Percentiles rank a stretch among this genome's conserved stretches.
These are phyloP conservation scores for Ceratobasidium sp. DNA, from an alignment of 1,284 basidiomycete species.

Conservation along the genomic window DNA sequence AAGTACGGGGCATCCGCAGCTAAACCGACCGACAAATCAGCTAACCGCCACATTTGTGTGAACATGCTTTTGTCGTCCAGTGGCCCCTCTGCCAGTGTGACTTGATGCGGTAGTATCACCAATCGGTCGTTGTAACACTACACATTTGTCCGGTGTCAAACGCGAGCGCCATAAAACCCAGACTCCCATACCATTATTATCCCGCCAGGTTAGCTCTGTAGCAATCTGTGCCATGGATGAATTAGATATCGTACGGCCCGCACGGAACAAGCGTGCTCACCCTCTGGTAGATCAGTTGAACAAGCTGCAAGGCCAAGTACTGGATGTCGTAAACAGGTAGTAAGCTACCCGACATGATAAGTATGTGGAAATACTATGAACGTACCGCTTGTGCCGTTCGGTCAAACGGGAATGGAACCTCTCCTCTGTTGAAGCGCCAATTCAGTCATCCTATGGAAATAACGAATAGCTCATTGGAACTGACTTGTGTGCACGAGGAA, in stretches of 20 bases:
- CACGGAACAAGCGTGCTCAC: background rate
- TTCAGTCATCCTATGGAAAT: too few relatives aligned
- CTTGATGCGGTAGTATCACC: background rate
- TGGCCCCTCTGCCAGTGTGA: background rate
- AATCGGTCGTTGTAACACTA: constrained; percentile 5
- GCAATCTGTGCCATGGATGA: background rate
- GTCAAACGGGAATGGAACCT: too few relatives aligned
- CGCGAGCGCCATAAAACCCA: background rate
- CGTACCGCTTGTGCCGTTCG: too few relatives aligned
- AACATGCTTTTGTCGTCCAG: background rate
- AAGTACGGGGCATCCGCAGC: constrained; percentile 7
- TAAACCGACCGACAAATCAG: too few relatives aligned
- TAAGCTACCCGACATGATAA: too few relatives aligned
- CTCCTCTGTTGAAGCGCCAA: too few relatives aligned
- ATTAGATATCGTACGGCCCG: background rate
- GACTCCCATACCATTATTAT: background rate
- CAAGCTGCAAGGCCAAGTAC: background rate
- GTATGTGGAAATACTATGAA: too few relatives aligned
- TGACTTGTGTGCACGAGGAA: too few relatives aligned
- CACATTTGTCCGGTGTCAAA: background rate
- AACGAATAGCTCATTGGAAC: too few relatives aligned
- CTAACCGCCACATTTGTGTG: background rate
- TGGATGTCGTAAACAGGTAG: background rate
- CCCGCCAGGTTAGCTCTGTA: background rate
- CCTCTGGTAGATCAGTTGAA: background rate